phyloP scores from a whole-genome alignment of 805 yeast species.

The Pichia kluyveri region DNA sequence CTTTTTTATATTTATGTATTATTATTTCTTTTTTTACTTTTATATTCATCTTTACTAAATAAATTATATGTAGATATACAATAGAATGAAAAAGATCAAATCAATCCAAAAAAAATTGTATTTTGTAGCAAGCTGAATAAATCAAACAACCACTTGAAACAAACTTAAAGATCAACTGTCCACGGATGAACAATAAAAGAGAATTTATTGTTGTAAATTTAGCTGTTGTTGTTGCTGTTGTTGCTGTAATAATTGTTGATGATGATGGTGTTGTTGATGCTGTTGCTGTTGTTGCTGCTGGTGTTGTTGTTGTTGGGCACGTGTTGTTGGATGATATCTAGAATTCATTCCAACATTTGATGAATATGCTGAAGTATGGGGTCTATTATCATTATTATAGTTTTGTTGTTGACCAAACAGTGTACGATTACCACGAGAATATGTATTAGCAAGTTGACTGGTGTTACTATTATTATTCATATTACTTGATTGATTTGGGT shows the following conservation, averaged over 20 bases:
- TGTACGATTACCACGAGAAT: constrained; percentile 6
- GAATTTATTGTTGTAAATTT: neutral
- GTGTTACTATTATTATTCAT: neutral
- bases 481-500: neutral
- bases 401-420: constrained; percentile 3
- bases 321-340: constrained; percentile 21
- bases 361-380: neutral
- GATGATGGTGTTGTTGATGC: constrained; percentile 1
- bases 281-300: constrained; percentile 10
- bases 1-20: neutral
- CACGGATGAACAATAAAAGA: neutral
- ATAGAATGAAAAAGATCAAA: no score
- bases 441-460: neutral
- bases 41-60: neutral
- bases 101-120: neutral
- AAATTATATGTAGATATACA: no score
- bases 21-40: neutral
- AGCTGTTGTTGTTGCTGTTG: neutral
- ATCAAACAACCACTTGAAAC: neutral
- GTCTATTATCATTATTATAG: neutral
- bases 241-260: neutral
- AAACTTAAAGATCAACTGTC: neutral
- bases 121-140: neutral
- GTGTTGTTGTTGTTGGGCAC: constrained; percentile 22
- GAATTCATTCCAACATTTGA: constrained; percentile 1